Base-by-base conservation (phyloP, 164 flowering plant species). In the Euptelea pleiosperma region DNA sequence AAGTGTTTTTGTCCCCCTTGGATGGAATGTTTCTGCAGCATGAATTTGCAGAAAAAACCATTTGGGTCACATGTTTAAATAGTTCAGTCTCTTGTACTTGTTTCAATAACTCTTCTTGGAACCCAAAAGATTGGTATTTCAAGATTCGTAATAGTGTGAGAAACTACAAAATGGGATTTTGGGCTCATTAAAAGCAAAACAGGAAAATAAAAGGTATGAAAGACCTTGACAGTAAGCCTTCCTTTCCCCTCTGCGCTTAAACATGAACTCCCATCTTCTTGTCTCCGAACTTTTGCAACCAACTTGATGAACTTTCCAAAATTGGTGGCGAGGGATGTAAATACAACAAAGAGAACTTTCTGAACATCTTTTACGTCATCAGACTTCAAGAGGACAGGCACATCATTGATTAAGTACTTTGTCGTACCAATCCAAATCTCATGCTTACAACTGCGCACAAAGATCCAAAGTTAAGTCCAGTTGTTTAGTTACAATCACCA, bases 221-320 rank as follows among this genome's bases (percentile, higher is more conserved):
- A 30, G 30, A 93, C 97, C 96, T 87, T 93, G 44, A 82, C 36
- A 46, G 82, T 54, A 41, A 90, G 78, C 76, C 99, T 83, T 67
- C 60, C 77, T 69, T 74, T 83, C 73, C 86, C 97, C 77, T 93
- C 99, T 68, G 75, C 48, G 64, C 91, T 90, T 57, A 93, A 52
- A 37, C 70, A 74, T 60, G 66, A 61, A 60, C 52, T 72, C 37
- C 78, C 82, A 65, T 86, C 99, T 68, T 84, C 86, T 57, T 57
- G 74, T 50, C 86, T 75, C 40, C 97, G 78, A 73, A 90, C 85
- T 75, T 90, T 97, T 21, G 89, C 97, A 63, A 93, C 77, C 99
- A 97, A 90, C 74, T 83, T 86, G 56, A 93, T 82, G 69, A 93
- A 93, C 41, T 93, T 89, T 10, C 58, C 74, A 58, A 81, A 81